Evolutionary conservation across 164 flowering plant genomes (phyloP).

Genomic region (Berberis vulgaris): DNA sequence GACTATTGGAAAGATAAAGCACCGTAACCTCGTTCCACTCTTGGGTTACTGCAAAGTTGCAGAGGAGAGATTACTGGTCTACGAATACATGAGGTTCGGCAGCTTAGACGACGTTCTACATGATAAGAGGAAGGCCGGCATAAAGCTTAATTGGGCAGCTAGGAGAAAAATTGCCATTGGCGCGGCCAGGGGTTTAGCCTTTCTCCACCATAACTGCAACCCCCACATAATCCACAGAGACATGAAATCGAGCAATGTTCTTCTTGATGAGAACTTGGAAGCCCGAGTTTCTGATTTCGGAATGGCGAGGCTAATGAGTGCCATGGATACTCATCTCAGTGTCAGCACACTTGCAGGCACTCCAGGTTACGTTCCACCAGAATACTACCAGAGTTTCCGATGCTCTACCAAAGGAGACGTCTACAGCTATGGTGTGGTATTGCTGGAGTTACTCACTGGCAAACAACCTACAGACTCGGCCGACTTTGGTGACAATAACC

Average conservation of each 20-base stretch:
- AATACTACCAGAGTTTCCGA: constrained; percentile 91
- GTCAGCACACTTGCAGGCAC: constrained; percentile 97
- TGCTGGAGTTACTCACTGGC: constrained; percentile 93
- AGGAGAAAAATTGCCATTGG: constrained; percentile 86
- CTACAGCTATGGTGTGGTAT: constrained; percentile 92
- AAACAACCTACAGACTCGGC: constrained; percentile 78
- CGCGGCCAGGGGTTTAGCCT: constrained; percentile 82
- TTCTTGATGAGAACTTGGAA: constrained; percentile 78
- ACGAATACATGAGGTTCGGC: constrained; percentile 92
- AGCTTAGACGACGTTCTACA: constrained; percentile 93
- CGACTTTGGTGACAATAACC: constrained; percentile 92
- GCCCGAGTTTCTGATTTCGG: constrained; percentile 98
- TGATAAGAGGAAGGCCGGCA: constrained; percentile 51
- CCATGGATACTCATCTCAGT: constrained; percentile 93
- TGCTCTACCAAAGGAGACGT: constrained; percentile 95
- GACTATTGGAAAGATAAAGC: constrained; percentile 92
- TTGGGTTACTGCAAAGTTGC: constrained; percentile 95
- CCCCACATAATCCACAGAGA: constrained; percentile 96
- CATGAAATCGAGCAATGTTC: constrained; percentile 96
- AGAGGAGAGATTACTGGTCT: constrained; percentile 85
- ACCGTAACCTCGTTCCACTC: constrained; percentile 87
- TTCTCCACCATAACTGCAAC: constrained; percentile 85
- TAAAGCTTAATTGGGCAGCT: constrained; percentile 70
- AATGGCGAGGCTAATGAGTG: constrained; percentile 93
- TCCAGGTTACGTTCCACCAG: constrained; percentile 97